phyloP scores from a whole-genome alignment of 331 rosid genomes.

The Malus hybrid region DNA sequence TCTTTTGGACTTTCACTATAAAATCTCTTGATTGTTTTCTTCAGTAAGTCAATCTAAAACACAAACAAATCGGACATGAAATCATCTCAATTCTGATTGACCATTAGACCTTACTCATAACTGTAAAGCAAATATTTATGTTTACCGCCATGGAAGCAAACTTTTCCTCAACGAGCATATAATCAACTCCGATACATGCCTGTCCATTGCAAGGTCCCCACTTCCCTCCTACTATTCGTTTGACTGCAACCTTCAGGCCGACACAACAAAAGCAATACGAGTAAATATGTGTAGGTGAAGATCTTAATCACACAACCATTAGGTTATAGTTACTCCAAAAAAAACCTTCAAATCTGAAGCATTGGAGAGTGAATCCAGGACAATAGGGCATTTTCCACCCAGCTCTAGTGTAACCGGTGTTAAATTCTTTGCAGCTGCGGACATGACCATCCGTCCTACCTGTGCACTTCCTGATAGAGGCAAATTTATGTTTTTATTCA shows the following conservation, averaged over 20 bases:
- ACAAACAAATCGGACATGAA: not conserved
- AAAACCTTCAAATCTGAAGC: slow-evolving; percentile 61
- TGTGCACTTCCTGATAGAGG: not conserved
- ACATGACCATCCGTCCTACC: slow-evolving; percentile 57
- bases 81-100: not conserved
- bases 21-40: slow-evolving; percentile 42
- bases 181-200: slow-evolving; percentile 77
- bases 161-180: slow-evolving; percentile 70
- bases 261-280: not conserved
- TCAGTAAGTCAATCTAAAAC: slow-evolving; percentile 50
- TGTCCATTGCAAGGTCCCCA: slow-evolving; percentile 93
- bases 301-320: not conserved
- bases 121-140: not conserved
- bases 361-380: slow-evolving; percentile 54
- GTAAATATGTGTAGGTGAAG: not conserved
- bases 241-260: slow-evolving; percentile 47
- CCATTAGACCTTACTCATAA: not conserved
- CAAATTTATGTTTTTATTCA: no score
- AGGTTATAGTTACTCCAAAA: not conserved
- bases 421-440: slow-evolving; percentile 82
- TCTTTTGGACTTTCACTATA: slow-evolving; percentile 52
- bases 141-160: slow-evolving; percentile 46
- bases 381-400: slow-evolving; percentile 95
- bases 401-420: slow-evolving; percentile 89
- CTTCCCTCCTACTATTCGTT: slow-evolving; percentile 73